phyloP scores from a whole-genome alignment of 345 rosid genomes.

The Bruguiera parviflora region DNA sequence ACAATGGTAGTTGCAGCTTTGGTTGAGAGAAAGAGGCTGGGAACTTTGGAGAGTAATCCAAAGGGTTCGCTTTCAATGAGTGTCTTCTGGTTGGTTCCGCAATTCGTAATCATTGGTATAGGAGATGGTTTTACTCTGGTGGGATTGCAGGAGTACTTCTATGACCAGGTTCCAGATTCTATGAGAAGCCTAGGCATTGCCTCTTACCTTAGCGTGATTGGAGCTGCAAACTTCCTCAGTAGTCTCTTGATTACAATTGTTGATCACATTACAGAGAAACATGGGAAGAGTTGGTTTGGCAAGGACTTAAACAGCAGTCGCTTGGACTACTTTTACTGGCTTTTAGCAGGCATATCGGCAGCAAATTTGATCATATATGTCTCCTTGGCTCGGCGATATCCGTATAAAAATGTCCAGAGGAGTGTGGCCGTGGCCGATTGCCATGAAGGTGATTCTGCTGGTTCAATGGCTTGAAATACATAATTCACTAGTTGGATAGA shows the following conservation, averaged over 20 bases:
- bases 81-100: conserved; percentile 87
- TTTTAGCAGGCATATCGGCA: conserved; percentile 47
- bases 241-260: conserved; percentile 56
- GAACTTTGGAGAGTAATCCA: conserved; percentile 28
- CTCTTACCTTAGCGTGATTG: conserved; percentile 74
- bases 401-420: conserved; percentile 73
- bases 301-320: conserved; percentile 76
- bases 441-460: conserved; percentile 31
- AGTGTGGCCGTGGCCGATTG: conserved; percentile 62
- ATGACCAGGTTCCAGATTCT: conserved; percentile 92
- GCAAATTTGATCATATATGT: conserved; percentile 53
- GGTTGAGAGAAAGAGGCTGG: conserved; percentile 61
- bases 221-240: conserved; percentile 71
- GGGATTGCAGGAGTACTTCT: conserved; percentile 89
- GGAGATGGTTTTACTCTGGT: conserved; percentile 79
- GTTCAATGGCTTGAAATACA: conserved; percentile 20
- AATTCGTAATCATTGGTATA: conserved; percentile 60
- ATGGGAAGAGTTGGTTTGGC: conserved; percentile 49
- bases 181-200: conserved; percentile 97
- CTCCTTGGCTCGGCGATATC: conserved; percentile 52
- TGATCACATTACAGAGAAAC: conserved; percentile 16
- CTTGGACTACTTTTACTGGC: conserved; percentile 74
- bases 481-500: background rate
- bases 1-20: conserved; percentile 71
- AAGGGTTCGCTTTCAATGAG: conserved; percentile 58